A percentile compares a stretch with the other conserved stretches of the same genome.
Conservation (phyloP, 177 flowering plant species). For the Tripterygium wilfordii region DNA sequence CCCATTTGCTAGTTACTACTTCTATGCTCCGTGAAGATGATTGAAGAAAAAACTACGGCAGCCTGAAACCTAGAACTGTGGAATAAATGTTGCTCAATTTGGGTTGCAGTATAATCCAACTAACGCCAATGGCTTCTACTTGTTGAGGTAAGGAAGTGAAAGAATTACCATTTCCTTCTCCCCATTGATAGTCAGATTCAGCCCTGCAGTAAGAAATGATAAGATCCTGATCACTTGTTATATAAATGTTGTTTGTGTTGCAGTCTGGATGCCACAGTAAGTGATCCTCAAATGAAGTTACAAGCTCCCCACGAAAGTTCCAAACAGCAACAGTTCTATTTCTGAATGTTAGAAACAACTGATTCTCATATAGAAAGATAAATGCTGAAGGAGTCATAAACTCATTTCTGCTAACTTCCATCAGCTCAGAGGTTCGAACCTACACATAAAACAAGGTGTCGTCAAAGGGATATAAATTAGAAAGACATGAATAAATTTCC, state of each 20-base stretch:
- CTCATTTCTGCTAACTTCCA: conserved; percentile 79
- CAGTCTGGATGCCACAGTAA: conserved; percentile 97
- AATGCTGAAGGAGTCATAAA: conserved; percentile 99
- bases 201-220: conserved; percentile 98
- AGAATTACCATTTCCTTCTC: conserved; percentile 85
- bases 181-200: conserved; percentile 64
- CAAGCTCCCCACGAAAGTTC: conserved; percentile 99
- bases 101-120: too few relatives aligned
- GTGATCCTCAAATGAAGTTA: conserved; percentile 98
- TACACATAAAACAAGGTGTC: conserved; percentile 16
- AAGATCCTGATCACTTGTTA: conserved; percentile 98
- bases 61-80: too few relatives aligned
- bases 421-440: conserved; percentile 77
- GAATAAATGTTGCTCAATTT: too few relatives aligned
- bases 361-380: conserved; percentile 93
- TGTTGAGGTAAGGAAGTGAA: too few relatives aligned
- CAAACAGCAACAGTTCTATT: conserved; percentile 95
- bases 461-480: conserved; percentile 1
- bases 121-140: too few relatives aligned
- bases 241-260: conserved; percentile 95
- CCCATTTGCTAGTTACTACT: too few relatives aligned
- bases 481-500: background rate
- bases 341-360: conserved; percentile 84
- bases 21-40: too few relatives aligned
- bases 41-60: too few relatives aligned